phyloP scores from a whole-genome alignment of 257 asterid genomes.

The Solanum pinnatisectum region DNA sequence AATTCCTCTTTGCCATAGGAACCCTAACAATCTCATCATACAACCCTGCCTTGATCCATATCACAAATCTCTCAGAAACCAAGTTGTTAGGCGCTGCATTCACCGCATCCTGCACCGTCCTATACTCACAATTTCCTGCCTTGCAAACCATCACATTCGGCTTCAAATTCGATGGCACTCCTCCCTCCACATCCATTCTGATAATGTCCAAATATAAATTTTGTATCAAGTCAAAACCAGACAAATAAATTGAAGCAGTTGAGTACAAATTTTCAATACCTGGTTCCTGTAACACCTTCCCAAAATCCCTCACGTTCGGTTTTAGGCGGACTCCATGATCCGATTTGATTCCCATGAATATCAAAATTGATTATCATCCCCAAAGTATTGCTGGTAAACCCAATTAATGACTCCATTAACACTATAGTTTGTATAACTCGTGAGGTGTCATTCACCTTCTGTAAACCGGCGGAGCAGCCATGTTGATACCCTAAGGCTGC shows the following conservation, averaged over 20 bases:
- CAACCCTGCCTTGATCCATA: slow-evolving; percentile 18
- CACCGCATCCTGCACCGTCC: slow-evolving; percentile 34
- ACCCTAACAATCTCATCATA: slow-evolving; percentile 21
- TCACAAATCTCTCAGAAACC: slow-evolving; percentile 7
- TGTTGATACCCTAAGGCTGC: slow-evolving; percentile 43
- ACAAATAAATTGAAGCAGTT: neutral
- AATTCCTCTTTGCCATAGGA: slow-evolving; percentile 20
- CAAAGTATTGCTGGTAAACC: slow-evolving; percentile 20
- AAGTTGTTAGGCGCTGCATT: slow-evolving; percentile 23
- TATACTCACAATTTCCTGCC: slow-evolving; percentile 15
- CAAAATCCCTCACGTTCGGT: slow-evolving; percentile 38
- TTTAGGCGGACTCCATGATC: slow-evolving; percentile 21
- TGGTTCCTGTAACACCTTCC: slow-evolving; percentile 13
- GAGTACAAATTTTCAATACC: neutral
- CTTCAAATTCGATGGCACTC: slow-evolving; percentile 17
- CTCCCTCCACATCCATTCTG: slow-evolving; percentile 8
- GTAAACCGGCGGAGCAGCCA: slow-evolving; percentile 52
- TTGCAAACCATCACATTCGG: slow-evolving; percentile 29
- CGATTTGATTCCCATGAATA: slow-evolving; percentile 12
- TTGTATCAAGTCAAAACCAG: rapidly evolving
- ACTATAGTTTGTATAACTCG: slow-evolving; percentile 33
- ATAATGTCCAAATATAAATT: neutral
- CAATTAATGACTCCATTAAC: slow-evolving; percentile 26
- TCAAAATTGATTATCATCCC: slow-evolving; percentile 40
- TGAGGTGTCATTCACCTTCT: slow-evolving; percentile 39